Base-by-base conservation (phyloP, 202 grass and related monocot genomes). In the Sporobolus alterniflorus region DNA sequence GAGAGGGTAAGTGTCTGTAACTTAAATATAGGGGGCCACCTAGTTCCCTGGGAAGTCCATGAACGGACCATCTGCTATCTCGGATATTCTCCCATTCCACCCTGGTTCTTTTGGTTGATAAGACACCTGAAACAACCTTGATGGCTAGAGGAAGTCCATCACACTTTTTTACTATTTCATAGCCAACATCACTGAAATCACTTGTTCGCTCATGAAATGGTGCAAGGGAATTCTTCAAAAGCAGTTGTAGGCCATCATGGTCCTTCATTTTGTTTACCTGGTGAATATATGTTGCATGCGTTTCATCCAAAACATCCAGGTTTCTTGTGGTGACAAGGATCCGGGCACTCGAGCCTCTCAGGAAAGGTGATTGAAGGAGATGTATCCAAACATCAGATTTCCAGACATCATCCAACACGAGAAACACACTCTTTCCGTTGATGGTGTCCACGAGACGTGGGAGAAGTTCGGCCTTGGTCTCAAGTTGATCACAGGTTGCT, bases 361-460 rank as follows among this genome's bases (percentile, higher is more conserved):
- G 9, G 0, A 76, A 44, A 20, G 56, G 74, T 8, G 24, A 9
- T 1, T 15, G 57, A 0, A 77, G 74, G 61, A 77, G 74, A 31
- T 77, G 17, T 0, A n/a, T 64, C 74, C 74, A 77, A 12, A 77
- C 57, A 64, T 77, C 18, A 77, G 74, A 63, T 16, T 31, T 31
- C 40, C 40, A 64, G 0, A 31, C 18, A 47, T 77, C 59, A 48
- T 77, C 71, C 20, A 77, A 32, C 3, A 85, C 67, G 44, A 85
- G 67, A 72, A 85, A 71, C 17, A 65, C 55, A 79, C 67, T 79
- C 28, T 79, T 79, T 25, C 83, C 75, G 4, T 28, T 64, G 55
- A 85, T 57, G 6, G 32, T n/a, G 63, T 65, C 63, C 63, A 65
- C 31, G 8, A 48, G 17, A 31, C 28, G 26, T 0, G 18, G 16